Base-by-base conservation (phyloP, 768 basidiomycete species). In the Tremella mesenterica region DNA sequence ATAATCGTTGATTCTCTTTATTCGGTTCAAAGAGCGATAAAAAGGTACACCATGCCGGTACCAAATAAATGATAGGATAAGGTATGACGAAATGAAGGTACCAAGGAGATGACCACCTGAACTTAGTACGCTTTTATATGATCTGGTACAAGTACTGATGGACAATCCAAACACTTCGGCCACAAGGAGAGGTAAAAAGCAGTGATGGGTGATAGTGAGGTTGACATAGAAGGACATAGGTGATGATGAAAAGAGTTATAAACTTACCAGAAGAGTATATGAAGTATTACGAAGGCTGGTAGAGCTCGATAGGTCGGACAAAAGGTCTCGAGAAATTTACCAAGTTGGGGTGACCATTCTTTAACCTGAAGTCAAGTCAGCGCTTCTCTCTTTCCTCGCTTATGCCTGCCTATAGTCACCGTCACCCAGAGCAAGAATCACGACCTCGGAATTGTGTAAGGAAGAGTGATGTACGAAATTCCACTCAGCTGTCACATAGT, bases 71-170 rank as follows among this genome's bases (percentile, higher is more conserved):
- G n/a, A 47, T 31, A 10, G 55, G 58, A 41, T 60, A 62, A 1
- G 55, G 25, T 0, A 66, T 44, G 12, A 69, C 39, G 39, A 58
- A 60, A 41, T 54, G 55, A 33, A 66, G 53, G 39, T 69, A 63
- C 58, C 60, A 64, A 6, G 67, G 67, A 3, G 57, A 39, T 1
- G 41, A 21, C 23, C 45, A 60, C 49, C 61, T 59, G 48, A 4
- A 6, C 36, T 31, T 4, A 36, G 36, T 12, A 25, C 9, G 50
- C 41, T 25, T 26, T 1, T 20, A 2, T 44, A 2, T 6, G 43
- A n/a, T n/a, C n/a, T n/a, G n/a, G n/a, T n/a, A n/a, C n/a, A n/a
- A n/a, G n/a, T n/a, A 6, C 10, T 44, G 2, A 7, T 9, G n/a
- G n/a, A n/a, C n/a, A n/a, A n/a, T n/a, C n/a, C n/a, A n/a, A n/a